Conservation (phyloP, 495 filamentous ascomycete genomes). For the Podospora fimiseda region DNA sequence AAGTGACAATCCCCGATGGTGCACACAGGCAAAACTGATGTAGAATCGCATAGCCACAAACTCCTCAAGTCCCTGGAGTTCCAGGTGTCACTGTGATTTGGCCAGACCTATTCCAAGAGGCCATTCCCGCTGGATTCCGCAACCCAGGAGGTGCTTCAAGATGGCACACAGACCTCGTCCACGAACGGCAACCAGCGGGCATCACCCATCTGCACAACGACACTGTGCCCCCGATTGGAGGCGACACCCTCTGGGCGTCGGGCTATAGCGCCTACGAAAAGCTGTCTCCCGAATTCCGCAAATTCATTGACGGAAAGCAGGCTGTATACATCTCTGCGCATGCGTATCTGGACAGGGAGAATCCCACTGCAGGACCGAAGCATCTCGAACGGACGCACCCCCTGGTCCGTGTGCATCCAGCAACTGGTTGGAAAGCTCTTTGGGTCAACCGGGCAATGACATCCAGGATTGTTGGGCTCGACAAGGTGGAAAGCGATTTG, state of each 20-base stretch:
- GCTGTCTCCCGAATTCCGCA: conserved; percentile 61
- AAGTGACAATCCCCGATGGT: conserved; percentile 19
- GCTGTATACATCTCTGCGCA: conserved; percentile 64
- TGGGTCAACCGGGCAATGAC: conserved; percentile 67
- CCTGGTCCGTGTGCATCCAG: conserved; percentile 64
- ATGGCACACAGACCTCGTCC: conserved; percentile 68
- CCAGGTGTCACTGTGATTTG: conserved; percentile 61
- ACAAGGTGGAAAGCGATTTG: conserved; percentile 60
- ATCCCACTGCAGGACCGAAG: conserved; percentile 55
- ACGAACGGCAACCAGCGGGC: conserved; percentile 63
- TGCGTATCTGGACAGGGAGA: conserved; percentile 57
- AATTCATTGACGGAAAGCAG: conserved; percentile 61
- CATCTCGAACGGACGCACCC: conserved; percentile 61
- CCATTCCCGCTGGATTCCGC: conserved; percentile 51
- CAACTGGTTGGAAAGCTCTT: conserved; percentile 63
- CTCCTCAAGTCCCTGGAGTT: conserved; percentile 60
- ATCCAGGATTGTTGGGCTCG: conserved; percentile 55
- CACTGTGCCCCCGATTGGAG: conserved; percentile 57
- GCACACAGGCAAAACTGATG: neutral
- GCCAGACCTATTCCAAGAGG: conserved; percentile 56
- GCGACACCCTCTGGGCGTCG: conserved; percentile 67
- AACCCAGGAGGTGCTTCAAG: conserved; percentile 56
- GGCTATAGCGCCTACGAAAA: conserved; percentile 68
- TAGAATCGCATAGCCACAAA: conserved; percentile 51
- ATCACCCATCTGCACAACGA: conserved; percentile 65